Percentiles rank a stretch among this genome's conserved stretches.
These are phyloP conservation scores for Zygoascus sp. DNA, from an alignment of 1,139 yeast species.

Conservation along the genomic window DNA sequence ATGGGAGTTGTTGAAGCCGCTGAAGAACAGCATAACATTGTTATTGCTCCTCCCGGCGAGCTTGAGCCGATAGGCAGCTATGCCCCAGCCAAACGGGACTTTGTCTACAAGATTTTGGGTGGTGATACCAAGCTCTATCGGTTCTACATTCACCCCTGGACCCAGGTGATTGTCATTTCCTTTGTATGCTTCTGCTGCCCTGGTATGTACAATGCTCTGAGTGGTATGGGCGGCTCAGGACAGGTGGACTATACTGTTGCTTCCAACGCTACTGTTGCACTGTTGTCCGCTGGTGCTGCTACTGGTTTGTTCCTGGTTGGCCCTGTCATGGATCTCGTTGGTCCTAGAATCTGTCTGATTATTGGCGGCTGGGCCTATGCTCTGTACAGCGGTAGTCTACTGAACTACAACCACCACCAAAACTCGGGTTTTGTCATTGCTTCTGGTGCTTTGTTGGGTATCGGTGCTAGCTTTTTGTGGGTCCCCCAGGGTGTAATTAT, in stretches of 20 bases:
- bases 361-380: conserved; percentile 57
- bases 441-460: conserved; percentile 58
- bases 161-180: conserved; percentile 30
- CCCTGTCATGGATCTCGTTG: conserved; percentile 50
- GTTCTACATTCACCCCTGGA: conserved; percentile 13
- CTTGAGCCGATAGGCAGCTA: background rate
- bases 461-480: conserved; percentile 56
- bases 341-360: conserved; percentile 45
- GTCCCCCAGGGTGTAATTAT: conserved; percentile 54
- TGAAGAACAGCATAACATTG: background rate
- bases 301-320: conserved; percentile 53
- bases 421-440: conserved; percentile 54
- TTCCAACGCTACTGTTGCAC: conserved; percentile 40
- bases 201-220: conserved; percentile 54
- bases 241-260: conserved; percentile 38
- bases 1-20: background rate
- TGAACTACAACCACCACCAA: conserved; percentile 45
- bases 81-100: background rate
- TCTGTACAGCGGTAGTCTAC: conserved; percentile 50
- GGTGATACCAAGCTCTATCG: background rate
- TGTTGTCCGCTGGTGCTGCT: conserved; percentile 41
- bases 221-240: conserved; percentile 52
- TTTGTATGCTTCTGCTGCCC: conserved; percentile 33
- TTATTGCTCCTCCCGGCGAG: conserved; percentile 3
- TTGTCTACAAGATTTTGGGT: conserved; percentile 3